phyloP scores from a whole-genome alignment of 2,329 filamentous ascomycete genomes.

The Ophiostoma perfectum region DNA sequence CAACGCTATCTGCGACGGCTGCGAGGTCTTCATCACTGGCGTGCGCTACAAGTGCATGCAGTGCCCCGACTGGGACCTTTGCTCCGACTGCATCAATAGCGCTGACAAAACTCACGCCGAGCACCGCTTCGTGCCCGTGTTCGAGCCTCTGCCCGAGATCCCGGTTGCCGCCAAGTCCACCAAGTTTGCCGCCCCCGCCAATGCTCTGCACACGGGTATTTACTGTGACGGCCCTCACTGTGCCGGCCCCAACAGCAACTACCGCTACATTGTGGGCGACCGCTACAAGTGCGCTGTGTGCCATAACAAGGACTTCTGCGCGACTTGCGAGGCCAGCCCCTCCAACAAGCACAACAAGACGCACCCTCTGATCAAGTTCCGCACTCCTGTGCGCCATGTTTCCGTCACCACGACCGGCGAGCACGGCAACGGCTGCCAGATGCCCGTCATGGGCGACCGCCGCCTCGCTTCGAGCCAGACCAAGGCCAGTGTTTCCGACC shows the following conservation, averaged over 20 bases:
- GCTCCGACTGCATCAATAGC: conserved; percentile 64
- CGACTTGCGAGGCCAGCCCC: conserved; percentile 84
- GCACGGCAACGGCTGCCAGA: conserved; percentile 59
- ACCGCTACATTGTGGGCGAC: conserved; percentile 66
- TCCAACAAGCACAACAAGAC: conserved; percentile 83
- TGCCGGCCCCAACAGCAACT: conserved; percentile 47
- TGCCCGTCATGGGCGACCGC: conserved; percentile 69
- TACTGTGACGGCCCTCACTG: conserved; percentile 94
- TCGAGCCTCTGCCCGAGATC: conserved; percentile 48
- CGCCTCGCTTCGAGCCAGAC: not conserved
- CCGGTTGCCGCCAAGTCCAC: too few relatives aligned
- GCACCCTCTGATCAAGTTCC: conserved; percentile 97
- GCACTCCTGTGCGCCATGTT: conserved; percentile 82
- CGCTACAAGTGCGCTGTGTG: conserved; percentile 98
- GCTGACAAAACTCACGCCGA: conserved; percentile 66
- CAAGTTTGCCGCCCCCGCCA: too few relatives aligned
- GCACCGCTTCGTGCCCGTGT: conserved; percentile 86
- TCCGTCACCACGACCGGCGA: conserved; percentile 81
- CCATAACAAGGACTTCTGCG: conserved; percentile 91
- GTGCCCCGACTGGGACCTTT: conserved; percentile 98
- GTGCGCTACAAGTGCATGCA: conserved; percentile 94
- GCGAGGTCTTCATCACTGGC: conserved; percentile 80
- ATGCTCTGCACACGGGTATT: conserved; percentile 65
- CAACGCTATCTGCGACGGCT: conserved; percentile 89
- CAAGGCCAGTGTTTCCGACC: conserved; percentile 22